Percentiles rank a stretch among this genome's conserved stretches.
Evolutionary conservation across 202 grass and related monocot species (phyloP).

Genomic region (Bolboschoenoplectus hybrid): DNA sequence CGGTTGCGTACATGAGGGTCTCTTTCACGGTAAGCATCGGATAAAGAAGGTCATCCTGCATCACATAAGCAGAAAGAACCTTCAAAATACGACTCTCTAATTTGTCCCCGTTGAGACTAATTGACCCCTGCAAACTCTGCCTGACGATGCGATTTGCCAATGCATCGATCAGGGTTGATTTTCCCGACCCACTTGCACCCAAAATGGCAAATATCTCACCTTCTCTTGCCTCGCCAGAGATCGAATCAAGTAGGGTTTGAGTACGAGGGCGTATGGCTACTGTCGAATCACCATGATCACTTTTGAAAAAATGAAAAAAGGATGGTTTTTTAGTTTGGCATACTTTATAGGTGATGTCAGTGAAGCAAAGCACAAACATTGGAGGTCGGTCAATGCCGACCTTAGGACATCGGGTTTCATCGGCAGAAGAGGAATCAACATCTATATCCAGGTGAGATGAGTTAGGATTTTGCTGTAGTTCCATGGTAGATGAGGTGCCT

Average conservation of each 20-base stretch:
- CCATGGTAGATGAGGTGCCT: background rate
- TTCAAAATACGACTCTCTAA: conserved; percentile 51
- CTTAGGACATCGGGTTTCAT: background rate
- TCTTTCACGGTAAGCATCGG: conserved; percentile 85
- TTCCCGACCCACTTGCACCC: conserved; percentile 73
- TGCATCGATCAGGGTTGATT: conserved; percentile 76
- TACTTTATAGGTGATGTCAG: conserved; percentile 46
- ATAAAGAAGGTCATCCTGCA: conserved; percentile 85
- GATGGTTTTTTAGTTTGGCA: background rate
- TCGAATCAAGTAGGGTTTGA: conserved; percentile 54
- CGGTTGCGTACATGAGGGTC: conserved; percentile 75
- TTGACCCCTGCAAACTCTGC: conserved; percentile 53
- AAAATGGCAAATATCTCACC: conserved; percentile 70
- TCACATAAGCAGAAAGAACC: conserved; percentile 75
- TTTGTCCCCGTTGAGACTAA: conserved; percentile 59
- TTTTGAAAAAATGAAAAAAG: background rate
- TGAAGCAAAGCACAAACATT: conserved; percentile 60
- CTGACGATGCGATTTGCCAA: conserved; percentile 57
- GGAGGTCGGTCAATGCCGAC: background rate
- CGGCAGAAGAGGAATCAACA: background rate
- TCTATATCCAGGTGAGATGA: conserved; percentile 13
- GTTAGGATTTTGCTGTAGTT: conserved; percentile 2
- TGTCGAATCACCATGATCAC: background rate
- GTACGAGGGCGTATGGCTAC: background rate
- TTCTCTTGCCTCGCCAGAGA: conserved; percentile 63